Conservation (phyloP, 2,329 filamentous ascomycete species). For the Fusarium haematococcum region DNA sequence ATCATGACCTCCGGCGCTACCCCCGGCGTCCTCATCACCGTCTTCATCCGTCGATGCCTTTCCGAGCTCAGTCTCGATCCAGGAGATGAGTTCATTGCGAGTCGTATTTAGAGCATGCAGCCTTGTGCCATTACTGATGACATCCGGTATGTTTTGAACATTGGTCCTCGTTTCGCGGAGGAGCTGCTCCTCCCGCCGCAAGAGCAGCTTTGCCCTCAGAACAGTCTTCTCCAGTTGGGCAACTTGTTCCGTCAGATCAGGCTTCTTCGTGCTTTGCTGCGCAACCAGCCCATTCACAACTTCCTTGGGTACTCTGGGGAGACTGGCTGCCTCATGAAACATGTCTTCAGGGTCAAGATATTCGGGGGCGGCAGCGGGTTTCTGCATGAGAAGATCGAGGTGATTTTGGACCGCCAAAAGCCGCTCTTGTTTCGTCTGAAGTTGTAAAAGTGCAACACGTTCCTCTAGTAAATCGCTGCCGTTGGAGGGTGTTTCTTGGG, state of each 20-base stretch:
- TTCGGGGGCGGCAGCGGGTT: constrained; percentile 62
- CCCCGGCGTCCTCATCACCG: constrained; percentile 41
- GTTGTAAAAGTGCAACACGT: constrained; percentile 63
- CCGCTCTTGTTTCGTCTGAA: constrained; percentile 64
- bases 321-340: constrained; percentile 56
- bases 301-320: constrained; percentile 65
- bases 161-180: constrained; percentile 61
- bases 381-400: constrained; percentile 62
- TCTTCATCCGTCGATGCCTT: constrained; percentile 59
- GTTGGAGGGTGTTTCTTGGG: constrained; percentile 24
- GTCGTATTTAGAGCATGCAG: constrained; percentile 66
- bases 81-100: constrained; percentile 70
- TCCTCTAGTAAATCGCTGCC: constrained; percentile 55
- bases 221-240: constrained; percentile 68
- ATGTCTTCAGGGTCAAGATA: constrained; percentile 64
- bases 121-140: constrained; percentile 55
- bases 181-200: constrained; percentile 67
- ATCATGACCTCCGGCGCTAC: constrained; percentile 39
- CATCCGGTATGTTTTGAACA: constrained; percentile 51
- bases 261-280: constrained; percentile 52
- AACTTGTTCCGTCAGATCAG: constrained; percentile 61
- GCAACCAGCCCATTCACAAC: constrained; percentile 63
- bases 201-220: constrained; percentile 67
- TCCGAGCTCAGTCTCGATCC: constrained; percentile 73
- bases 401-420: constrained; percentile 64